Percentiles rank a stretch among this genome's conserved stretches.
These are phyloP conservation scores for Boletus huronensis DNA, from an alignment of 768 basidiomycete genomes.

Conservation along the genomic window DNA sequence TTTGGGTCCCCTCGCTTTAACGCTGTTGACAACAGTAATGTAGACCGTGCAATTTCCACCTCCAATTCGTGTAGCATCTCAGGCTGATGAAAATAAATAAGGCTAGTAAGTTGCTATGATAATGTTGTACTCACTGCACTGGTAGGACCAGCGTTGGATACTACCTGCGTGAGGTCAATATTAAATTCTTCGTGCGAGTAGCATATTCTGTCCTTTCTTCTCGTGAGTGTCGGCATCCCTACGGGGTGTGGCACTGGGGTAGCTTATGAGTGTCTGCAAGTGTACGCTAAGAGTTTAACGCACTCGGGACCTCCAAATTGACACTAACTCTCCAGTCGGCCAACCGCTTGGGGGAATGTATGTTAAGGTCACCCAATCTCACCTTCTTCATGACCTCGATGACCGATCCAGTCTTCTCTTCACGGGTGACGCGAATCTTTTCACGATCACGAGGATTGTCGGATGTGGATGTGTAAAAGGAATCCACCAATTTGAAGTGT, in stretches of 20 bases:
- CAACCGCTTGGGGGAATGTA: slow-evolving; percentile 73
- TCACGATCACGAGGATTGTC: slow-evolving; percentile 38
- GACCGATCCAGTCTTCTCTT: slow-evolving; percentile 67
- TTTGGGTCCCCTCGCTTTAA: slow-evolving; percentile 61
- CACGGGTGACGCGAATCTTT: slow-evolving; percentile 81
- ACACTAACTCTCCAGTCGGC: slow-evolving; percentile 96
- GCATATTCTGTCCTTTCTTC: slow-evolving; percentile 87
- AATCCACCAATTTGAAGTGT: slow-evolving; percentile 77
- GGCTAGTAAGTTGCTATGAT: not conserved
- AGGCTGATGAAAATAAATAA: slow-evolving; percentile 35
- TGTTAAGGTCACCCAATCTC: slow-evolving; percentile 82
- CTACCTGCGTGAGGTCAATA: slow-evolving; percentile 94
- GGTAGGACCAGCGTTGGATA: slow-evolving; percentile 45
- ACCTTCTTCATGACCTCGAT: slow-evolving; percentile 73
- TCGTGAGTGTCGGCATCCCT: slow-evolving; percentile 55
- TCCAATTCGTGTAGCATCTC: slow-evolving; percentile 84
- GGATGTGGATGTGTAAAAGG: slow-evolving; percentile 55
- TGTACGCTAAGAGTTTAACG: slow-evolving; percentile 24
- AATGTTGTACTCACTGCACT: slow-evolving; percentile 43
- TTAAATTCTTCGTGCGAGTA: slow-evolving; percentile 92
- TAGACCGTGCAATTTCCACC: slow-evolving; percentile 76
- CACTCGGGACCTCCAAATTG: slow-evolving; percentile 86
- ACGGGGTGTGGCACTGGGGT: slow-evolving; percentile 62
- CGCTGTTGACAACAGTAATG: slow-evolving; percentile 68
- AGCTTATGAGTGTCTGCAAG: not conserved